These are phyloP conservation scores for Xylariaceae sp. DNA, from an alignment of 2,329 filamentous ascomycete genomes.

Conservation along the genomic window DNA sequence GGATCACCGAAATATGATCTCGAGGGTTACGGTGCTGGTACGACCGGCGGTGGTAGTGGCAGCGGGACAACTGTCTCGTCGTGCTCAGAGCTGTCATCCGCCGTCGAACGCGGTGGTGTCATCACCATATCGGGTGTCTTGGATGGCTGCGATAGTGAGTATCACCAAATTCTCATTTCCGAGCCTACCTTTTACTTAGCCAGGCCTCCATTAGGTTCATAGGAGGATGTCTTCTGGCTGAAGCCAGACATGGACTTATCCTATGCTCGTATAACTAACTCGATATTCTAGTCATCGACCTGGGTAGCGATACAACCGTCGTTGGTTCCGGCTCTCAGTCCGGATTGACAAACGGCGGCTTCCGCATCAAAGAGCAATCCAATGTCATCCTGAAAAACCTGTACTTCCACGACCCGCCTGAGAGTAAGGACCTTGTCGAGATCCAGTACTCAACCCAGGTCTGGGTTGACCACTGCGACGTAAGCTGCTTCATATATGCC, in stretches of 20 bases:
- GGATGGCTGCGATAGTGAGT: slow-evolving; percentile 34
- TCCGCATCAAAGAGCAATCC: slow-evolving; percentile 43
- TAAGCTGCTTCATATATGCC: slow-evolving; percentile 21
- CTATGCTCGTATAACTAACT: too few species aligned
- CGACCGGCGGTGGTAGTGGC: slow-evolving; percentile 45
- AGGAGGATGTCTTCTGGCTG: background rate
- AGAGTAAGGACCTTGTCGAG: slow-evolving; percentile 48
- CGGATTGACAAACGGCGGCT: slow-evolving; percentile 43
- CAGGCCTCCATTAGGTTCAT: too few species aligned
- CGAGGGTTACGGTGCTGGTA: slow-evolving; percentile 37
- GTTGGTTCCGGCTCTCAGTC: slow-evolving; percentile 41
- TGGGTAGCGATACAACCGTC: slow-evolving; percentile 48
- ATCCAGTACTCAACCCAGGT: slow-evolving; percentile 36
- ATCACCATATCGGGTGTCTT: slow-evolving; percentile 45
- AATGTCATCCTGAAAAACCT: slow-evolving; percentile 58
- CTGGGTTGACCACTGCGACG: slow-evolving; percentile 45
- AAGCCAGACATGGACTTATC: too few species aligned
- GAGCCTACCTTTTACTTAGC: background rate
- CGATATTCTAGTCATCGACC: slow-evolving; percentile 35
- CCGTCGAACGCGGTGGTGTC: slow-evolving; percentile 39
- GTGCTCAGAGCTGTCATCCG: slow-evolving; percentile 39
- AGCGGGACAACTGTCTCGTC: slow-evolving; percentile 43
- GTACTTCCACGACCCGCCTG: slow-evolving; percentile 46
- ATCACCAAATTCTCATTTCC: background rate
- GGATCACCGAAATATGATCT: slow-evolving; percentile 25